phyloP scores from a whole-genome alignment of 768 basidiomycete species.

The Podaxis pistillaris region DNA sequence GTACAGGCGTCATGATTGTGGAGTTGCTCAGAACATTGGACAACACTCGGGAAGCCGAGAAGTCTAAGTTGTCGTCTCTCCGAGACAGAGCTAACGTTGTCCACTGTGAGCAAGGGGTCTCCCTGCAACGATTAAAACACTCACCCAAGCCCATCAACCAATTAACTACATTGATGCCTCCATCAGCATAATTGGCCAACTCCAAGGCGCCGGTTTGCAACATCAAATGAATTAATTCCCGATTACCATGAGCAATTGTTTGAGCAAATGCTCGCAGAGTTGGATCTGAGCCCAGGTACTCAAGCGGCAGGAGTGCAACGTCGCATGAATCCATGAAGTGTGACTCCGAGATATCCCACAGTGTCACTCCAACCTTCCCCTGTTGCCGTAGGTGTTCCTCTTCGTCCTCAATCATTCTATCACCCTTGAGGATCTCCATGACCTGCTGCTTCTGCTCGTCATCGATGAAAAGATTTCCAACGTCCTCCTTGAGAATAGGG shows the following conservation, averaged over 20 bases:
- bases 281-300: neutral
- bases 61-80: neutral
- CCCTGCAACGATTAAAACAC: neutral
- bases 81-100: neutral
- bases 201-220: conserved; percentile 10
- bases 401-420: conserved; percentile 27
- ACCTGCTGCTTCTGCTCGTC: conserved; percentile 8
- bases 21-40: conserved; percentile 16
- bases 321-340: conserved; percentile 1
- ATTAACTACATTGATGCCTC: neutral
- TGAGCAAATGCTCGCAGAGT: conserved; percentile 1
- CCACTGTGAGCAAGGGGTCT: neutral
- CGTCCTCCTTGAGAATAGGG: neutral
- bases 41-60: conserved; percentile 13
- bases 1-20: neutral
- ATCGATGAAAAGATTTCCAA: conserved; percentile 11
- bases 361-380: neutral
- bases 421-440: conserved; percentile 1
- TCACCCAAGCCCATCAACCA: conserved; percentile 1
- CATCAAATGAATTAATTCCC: neutral
- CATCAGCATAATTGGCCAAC: conserved; percentile 11
- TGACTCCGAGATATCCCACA: neutral
- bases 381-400: conserved; percentile 22
- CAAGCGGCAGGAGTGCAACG: neutral
- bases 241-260: conserved; percentile 11